These are phyloP conservation scores for Lepidium aucheri DNA, from an alignment of 345 rosid genomes.

Conservation along the genomic window DNA sequence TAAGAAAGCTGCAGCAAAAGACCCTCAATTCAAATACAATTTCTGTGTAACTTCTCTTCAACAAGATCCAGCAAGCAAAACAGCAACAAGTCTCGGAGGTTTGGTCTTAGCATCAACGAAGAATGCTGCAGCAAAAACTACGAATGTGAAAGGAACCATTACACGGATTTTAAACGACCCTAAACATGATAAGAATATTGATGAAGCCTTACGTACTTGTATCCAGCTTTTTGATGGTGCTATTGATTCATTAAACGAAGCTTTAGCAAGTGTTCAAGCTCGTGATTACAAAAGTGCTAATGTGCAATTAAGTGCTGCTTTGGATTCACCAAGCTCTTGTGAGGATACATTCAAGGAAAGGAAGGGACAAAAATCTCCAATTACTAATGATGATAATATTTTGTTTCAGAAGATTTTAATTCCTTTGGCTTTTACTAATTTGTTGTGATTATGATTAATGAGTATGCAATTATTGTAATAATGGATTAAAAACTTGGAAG, in stretches of 20 bases:
- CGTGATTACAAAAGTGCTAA: constrained; percentile 21
- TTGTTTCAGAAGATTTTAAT: constrained; percentile 32
- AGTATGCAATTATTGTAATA: no score
- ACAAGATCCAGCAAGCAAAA: constrained; percentile 24
- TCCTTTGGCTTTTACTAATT: constrained; percentile 33
- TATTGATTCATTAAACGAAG: background rate
- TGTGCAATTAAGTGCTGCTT: constrained; percentile 25
- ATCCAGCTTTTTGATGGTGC: constrained; percentile 26
- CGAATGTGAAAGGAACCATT: background rate
- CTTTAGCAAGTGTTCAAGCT: background rate
- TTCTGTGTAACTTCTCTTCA: constrained; percentile 28
- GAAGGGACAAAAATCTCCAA: constrained; percentile 5
- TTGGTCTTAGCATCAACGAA: constrained; percentile 17
- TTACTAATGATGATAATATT: constrained; percentile 8
- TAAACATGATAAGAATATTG: background rate
- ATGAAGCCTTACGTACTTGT: constrained; percentile 20
- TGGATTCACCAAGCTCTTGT: constrained; percentile 29
- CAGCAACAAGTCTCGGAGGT: constrained; percentile 6
- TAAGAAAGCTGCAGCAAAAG: constrained; percentile 22
- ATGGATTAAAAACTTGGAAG: background rate
- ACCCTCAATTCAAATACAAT: constrained; percentile 22
- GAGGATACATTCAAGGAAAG: constrained; percentile 35
- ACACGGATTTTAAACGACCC: background rate
- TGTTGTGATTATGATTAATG: no score
- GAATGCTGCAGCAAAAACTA: background rate